Evolutionary conservation across 306 rosid species (phyloP), one percentile per base, ranked within the genome.

Genomic region (Phaseolus lunatus): DNA sequence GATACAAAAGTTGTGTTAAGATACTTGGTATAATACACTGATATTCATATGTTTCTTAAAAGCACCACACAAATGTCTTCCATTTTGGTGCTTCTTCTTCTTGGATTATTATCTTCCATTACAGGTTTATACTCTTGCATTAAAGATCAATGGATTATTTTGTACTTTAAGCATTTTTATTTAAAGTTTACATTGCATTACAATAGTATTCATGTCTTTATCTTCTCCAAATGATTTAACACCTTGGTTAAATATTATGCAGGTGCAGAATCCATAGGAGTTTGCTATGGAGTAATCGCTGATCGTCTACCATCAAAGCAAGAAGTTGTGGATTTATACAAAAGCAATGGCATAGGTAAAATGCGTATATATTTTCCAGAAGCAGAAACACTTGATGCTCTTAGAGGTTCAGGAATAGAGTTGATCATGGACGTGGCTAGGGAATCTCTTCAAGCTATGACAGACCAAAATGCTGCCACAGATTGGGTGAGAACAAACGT

Each of bases 321-420:
- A 72, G 92, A 85, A 35, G 90, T 80, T 0, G 19, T 87, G 16
- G 75, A 70, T 24, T 70, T 87, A 31, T 87, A 68, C 26, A 78
- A 84, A 70, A 5, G 68, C 47, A 78, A 76, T 7, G 68, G 78
- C 13, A 90, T 90, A 0, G 13, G 63, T 1, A 57, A 24, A 66
- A 87, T 88, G 81, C 68, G 87, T 1, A 67, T 88, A 7, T 90
- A 90, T 18, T 62, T 5, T 6, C 89, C 93, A 16, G 16, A 84
- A 29, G 37, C 33, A 68, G 27, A 73, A 70, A 76, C 84, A 11
- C 67, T 86, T 0, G n/a, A 82, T 39, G 89, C 96, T 9, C 91
- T 90, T 0, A 76, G 5, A 70, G 91, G 88, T 62, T 88, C 89
- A 12, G 80, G 82, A 84, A 88, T 90, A 7, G 89, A 85, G 9